Percentiles rank a stretch among this genome's conserved stretches.
These are phyloP conservation scores for Mucor velutinosus DNA, from an alignment of 371 early-diverging fungal genomes.

Conservation along the genomic window DNA sequence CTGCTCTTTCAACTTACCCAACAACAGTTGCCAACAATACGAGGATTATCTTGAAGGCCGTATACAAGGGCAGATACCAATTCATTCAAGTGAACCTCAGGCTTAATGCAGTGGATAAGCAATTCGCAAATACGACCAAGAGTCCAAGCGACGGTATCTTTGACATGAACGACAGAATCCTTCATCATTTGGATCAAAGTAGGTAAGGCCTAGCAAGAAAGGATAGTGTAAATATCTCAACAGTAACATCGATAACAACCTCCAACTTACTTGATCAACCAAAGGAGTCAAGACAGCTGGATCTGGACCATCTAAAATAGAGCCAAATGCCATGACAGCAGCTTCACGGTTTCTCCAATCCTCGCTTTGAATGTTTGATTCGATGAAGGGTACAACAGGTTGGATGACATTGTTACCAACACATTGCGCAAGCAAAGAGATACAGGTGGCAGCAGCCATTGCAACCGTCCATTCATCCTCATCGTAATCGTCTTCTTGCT, in stretches of 20 bases:
- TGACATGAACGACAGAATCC: constrained; percentile 84
- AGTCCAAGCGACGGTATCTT: constrained; percentile 97
- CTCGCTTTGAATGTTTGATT: constrained; percentile 74
- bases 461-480: constrained; percentile 97
- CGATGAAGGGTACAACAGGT: constrained; percentile 89
- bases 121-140: constrained; percentile 89
- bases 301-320: constrained; percentile 93
- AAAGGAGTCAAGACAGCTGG: constrained; percentile 66
- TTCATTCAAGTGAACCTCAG: constrained; percentile 71
- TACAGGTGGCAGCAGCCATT: constrained; percentile 97
- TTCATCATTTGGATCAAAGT: constrained; percentile 86
- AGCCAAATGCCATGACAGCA: constrained; percentile 97
- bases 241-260: not conserved
- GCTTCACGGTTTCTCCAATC: constrained; percentile 96
- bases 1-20: constrained; percentile 49
- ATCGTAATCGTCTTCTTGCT: constrained; percentile 95
- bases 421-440: constrained; percentile 84
- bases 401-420: constrained; percentile 77
- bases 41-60: constrained; percentile 83
- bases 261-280: constrained; percentile 60
- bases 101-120: constrained; percentile 71
- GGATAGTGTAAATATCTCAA: not conserved
- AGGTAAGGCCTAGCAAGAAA: constrained; percentile 68
- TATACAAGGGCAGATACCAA: constrained; percentile 76
- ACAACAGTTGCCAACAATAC: constrained; percentile 91